These are phyloP conservation scores for Achlya hypogyna DNA, from an alignment of 352 stramenopile genomes.

Conservation along the genomic window DNA sequence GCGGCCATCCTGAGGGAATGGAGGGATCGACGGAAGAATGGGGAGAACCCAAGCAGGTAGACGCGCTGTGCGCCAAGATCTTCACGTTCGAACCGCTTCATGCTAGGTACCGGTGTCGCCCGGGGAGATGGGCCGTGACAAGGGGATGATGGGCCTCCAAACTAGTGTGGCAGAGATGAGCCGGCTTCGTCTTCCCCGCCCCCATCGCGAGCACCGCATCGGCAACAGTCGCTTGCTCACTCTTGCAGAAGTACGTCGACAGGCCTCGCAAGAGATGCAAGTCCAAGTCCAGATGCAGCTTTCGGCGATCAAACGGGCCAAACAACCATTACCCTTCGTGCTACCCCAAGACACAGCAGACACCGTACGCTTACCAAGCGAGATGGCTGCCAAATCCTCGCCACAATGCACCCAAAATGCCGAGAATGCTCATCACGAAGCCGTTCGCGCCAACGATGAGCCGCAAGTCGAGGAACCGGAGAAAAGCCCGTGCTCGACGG, in stretches of 20 bases:
- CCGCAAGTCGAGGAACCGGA: too few relatives aligned
- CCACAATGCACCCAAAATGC: too few relatives aligned
- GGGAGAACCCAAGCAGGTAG: not conserved
- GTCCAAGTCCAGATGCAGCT: not conserved
- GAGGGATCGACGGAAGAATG: not conserved
- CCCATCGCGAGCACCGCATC: not conserved
- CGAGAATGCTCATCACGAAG: too few relatives aligned
- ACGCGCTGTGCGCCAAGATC: not conserved
- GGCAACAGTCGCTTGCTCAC: not conserved
- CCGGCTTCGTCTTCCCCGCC: too few relatives aligned
- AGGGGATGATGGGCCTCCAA: not conserved
- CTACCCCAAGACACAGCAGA: too few relatives aligned
- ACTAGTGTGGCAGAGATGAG: too few relatives aligned
- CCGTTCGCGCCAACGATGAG: too few relatives aligned
- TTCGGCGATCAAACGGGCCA: not conserved
- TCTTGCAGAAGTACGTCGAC: not conserved
- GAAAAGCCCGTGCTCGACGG: too few relatives aligned
- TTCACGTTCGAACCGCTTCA: not conserved
- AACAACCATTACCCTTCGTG: too few relatives aligned
- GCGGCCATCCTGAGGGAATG: too few relatives aligned
- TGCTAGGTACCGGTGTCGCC: not conserved
- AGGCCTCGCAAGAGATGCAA: not conserved
- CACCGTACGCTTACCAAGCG: too few relatives aligned
- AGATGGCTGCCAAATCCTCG: too few relatives aligned
- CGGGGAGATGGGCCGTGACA: not conserved